Conservation (phyloP, 179 eudicot species). For the Gypsophila paniculata region DNA sequence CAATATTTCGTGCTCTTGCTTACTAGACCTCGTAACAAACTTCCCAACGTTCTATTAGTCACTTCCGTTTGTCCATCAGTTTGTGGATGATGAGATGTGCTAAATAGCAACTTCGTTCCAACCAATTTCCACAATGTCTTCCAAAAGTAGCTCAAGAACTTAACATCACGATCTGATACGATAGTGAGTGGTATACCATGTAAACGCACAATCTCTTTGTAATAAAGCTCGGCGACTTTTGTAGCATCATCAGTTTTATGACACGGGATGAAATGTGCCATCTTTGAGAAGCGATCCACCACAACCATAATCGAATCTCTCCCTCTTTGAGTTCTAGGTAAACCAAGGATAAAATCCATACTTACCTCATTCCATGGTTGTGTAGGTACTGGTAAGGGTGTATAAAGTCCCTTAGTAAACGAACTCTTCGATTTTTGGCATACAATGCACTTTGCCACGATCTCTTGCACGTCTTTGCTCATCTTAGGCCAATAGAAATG, state of each 20-base stretch:
- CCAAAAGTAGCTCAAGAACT: conserved; percentile 25
- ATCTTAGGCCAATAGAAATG: conserved; percentile 17
- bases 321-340: conserved; percentile 13
- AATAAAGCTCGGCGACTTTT: conserved; percentile 6
- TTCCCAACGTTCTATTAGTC: conserved; percentile 15
- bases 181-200: neutral
- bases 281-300: too few relatives aligned
- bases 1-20: conserved; percentile 12
- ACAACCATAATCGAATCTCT: conserved; percentile 18
- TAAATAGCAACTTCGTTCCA: neutral
- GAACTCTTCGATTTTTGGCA: neutral
- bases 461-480: neutral
- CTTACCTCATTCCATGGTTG: conserved; percentile 6
- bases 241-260: too few relatives aligned
- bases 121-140: conserved; percentile 1
- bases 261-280: too few relatives aligned
- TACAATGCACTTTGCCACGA: neutral
- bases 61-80: conserved; percentile 25
- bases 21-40: neutral
- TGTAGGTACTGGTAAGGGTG: neutral
- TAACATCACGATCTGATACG: conserved; percentile 9
- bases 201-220: conserved; percentile 16
- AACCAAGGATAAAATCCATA: conserved; percentile 21
- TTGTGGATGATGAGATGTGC: conserved; percentile 4
- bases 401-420: neutral